Percentiles rank a stretch among this genome's conserved stretches.
phyloP scores from a whole-genome alignment of 768 basidiomycete species.

The Podaxis sp. region DNA sequence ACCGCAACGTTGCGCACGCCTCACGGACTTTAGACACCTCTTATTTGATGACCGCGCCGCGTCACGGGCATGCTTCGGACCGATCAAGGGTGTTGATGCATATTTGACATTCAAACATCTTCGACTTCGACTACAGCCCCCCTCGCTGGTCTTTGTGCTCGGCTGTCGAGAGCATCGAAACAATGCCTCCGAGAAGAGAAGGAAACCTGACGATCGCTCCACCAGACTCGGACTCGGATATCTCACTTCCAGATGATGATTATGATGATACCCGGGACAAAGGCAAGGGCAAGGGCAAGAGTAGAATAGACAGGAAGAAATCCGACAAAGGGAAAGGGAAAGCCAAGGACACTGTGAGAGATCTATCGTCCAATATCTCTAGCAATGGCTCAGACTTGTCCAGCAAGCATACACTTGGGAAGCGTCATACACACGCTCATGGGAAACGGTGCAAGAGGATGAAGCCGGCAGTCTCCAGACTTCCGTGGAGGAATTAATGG shows the following conservation, averaged over 20 bases:
- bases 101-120: background rate
- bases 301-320: slow-evolving; percentile 46
- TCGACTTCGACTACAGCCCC: no score
- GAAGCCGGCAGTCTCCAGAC: slow-evolving; percentile 88
- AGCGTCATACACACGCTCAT: slow-evolving; percentile 88
- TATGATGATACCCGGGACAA: slow-evolving; percentile 43
- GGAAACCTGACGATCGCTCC: slow-evolving; percentile 41
- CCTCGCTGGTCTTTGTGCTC: background rate
- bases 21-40: background rate
- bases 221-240: slow-evolving; percentile 71
- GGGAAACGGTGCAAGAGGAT: slow-evolving; percentile 98
- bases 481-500: slow-evolving; percentile 87
- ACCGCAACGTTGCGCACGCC: slow-evolving; percentile 10
- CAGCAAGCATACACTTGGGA: slow-evolving; percentile 95
- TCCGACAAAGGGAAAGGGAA: slow-evolving; percentile 41
- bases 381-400: slow-evolving; percentile 2
- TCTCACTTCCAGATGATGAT: slow-evolving; percentile 56
- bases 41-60: background rate
- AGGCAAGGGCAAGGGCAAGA: slow-evolving; percentile 56
- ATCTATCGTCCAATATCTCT: slow-evolving; percentile 6
- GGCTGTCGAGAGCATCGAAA: background rate
- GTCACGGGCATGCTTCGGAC: background rate
- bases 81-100: slow-evolving; percentile 6
- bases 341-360: slow-evolving; percentile 45
- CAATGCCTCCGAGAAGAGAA: slow-evolving; percentile 35